Conservation (phyloP, 2,329 filamentous ascomycete genomes). For the Colletotrichum plurivorum region DNA sequence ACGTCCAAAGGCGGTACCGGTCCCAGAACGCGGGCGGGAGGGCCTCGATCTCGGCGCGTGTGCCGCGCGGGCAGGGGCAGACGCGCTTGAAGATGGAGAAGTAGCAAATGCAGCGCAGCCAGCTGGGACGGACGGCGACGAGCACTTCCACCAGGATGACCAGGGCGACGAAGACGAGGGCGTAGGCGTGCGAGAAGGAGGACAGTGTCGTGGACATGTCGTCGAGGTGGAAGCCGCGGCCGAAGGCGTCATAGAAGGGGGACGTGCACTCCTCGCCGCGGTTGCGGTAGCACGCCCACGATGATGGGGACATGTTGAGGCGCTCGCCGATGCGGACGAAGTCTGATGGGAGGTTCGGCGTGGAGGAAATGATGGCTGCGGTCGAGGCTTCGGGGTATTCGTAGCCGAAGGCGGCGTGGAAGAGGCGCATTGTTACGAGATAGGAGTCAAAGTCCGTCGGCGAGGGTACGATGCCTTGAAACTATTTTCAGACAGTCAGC, state of each 20-base stretch:
- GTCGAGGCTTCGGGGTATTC: constrained; percentile 28
- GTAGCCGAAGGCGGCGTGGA: constrained; percentile 35
- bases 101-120: constrained; percentile 36
- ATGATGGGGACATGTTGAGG: constrained; percentile 12
- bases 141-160: constrained; percentile 13
- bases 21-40: constrained; percentile 37
- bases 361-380: constrained; percentile 17
- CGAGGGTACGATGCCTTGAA: constrained; percentile 35
- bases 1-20: constrained; percentile 36
- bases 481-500: constrained; percentile 5
- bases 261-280: constrained; percentile 21
- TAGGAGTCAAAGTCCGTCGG: constrained; percentile 11
- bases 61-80: constrained; percentile 38
- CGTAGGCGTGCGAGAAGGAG: not conserved
- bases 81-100: constrained; percentile 32
- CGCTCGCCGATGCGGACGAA: constrained; percentile 29
- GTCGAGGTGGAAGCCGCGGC: not conserved
- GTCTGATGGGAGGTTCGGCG: constrained; percentile 28
- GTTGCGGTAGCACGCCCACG: constrained; percentile 36
- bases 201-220: not conserved
- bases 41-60: constrained; percentile 37
- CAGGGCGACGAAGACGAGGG: not conserved
- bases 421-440: constrained; percentile 36
- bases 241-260: constrained; percentile 35
- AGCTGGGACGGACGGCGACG: constrained; percentile 27